Percentiles rank a stretch among this genome's conserved stretches.
phyloP scores from a whole-genome alignment of 345 rosid species.

The Aegle marmelos region DNA sequence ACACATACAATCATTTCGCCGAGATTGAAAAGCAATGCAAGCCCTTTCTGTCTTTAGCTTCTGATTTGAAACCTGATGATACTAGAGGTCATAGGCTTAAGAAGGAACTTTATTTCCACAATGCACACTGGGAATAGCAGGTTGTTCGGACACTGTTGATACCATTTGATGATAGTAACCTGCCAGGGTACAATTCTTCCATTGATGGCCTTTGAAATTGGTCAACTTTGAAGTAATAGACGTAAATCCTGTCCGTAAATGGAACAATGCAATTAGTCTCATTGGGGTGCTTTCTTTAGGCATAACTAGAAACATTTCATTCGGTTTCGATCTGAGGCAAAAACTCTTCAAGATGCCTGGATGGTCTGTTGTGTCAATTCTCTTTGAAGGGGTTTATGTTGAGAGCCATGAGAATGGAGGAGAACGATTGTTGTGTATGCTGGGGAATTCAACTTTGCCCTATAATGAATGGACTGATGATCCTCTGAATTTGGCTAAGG shows the following conservation, averaged over 20 bases:
- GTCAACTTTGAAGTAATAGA: background rate
- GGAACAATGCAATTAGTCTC: background rate
- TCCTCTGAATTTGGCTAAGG: background rate
- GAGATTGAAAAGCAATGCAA: slow-evolving; percentile 1
- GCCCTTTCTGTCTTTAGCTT: background rate
- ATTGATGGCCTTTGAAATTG: background rate
- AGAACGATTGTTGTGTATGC: background rate
- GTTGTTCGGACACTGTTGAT: background rate
- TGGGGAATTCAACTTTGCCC: background rate
- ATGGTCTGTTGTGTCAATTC: background rate
- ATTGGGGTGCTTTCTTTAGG: background rate
- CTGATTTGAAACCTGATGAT: background rate
- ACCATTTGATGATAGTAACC: background rate
- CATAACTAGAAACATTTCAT: background rate
- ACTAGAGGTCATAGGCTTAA: background rate
- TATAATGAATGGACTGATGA: background rate
- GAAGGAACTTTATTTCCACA: background rate
- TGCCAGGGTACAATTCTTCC: background rate
- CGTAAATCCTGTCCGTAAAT: background rate
- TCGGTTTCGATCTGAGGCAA: background rate
- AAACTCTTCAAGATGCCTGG: background rate
- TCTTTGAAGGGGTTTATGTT: background rate
- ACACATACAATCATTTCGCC: background rate
- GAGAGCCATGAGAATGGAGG: background rate
- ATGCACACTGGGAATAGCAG: background rate